A percentile compares a stretch with the other conserved stretches of the same genome.
Evolutionary conservation across 164 flowering plant species (phyloP).

Genomic region (Chimonanthus praecox): DNA sequence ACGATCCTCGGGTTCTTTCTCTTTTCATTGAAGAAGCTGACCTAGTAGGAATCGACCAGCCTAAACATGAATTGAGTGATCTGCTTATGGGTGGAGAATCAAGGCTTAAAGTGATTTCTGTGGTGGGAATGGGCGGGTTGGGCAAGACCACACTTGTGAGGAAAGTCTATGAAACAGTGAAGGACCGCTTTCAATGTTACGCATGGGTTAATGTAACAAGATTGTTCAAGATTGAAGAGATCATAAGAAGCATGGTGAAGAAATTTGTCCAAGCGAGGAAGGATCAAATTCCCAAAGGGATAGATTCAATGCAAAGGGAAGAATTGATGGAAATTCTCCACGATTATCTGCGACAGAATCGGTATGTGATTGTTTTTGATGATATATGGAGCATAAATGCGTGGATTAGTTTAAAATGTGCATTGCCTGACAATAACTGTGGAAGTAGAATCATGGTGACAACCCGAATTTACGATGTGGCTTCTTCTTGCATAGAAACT

Average conservation of each 20-base stretch:
- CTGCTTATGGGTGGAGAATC: constrained; percentile 21
- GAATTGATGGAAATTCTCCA: not conserved
- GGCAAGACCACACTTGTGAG: constrained; percentile 19
- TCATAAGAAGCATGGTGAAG: constrained; percentile 5
- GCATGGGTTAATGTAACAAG: constrained; percentile 16
- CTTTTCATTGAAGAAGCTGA: not conserved
- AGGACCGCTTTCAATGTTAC: constrained; percentile 8
- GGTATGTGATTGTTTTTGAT: constrained; percentile 39
- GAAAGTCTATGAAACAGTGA: constrained; percentile 8
- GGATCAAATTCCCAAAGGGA: not conserved
- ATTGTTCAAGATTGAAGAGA: not conserved
- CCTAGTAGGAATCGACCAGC: not conserved
- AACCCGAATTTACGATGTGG: constrained; percentile 28
- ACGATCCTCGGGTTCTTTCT: not conserved
- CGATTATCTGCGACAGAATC: not conserved
- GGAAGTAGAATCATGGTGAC: constrained; percentile 33
- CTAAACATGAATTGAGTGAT: not conserved
- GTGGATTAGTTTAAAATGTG: not conserved
- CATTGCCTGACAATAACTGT: constrained; percentile 1
- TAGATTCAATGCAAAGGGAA: not conserved
- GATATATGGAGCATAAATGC: constrained; percentile 27
- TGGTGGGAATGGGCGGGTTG: constrained; percentile 15
- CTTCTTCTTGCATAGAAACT: constrained; percentile 17
- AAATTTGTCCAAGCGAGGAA: not conserved
- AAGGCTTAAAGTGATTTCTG: not conserved